A percentile compares a stretch with the other conserved stretches of the same genome.
These are phyloP conservation scores for Tulasnella sp. DNA, from an alignment of 768 basidiomycete species.

Conservation along the genomic window DNA sequence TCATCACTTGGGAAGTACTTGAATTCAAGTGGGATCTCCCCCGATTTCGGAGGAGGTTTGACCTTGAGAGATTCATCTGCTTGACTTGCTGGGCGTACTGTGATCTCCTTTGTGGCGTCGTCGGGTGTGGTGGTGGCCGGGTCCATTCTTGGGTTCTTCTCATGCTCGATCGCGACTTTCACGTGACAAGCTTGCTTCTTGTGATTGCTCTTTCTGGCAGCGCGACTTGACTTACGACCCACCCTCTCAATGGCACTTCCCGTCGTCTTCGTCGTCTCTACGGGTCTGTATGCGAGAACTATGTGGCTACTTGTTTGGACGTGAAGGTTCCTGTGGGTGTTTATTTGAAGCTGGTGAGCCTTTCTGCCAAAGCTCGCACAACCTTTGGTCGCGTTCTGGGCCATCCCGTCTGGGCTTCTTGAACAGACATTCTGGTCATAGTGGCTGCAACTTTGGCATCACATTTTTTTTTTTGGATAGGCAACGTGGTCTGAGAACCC, in stretches of 20 bases:
- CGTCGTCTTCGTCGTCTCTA: neutral
- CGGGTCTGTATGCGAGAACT: no score
- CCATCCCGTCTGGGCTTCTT: neutral
- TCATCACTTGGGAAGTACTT: constrained; percentile 67
- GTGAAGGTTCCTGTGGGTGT: neutral
- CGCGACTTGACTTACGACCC: neutral
- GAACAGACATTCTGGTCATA: neutral
- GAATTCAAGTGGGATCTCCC: constrained; percentile 34
- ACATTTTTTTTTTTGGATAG: neutral
- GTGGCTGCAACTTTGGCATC: neutral
- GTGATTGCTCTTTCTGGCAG: neutral
- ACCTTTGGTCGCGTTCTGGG: neutral
- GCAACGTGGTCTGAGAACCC: neutral
- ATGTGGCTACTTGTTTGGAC: neutral
- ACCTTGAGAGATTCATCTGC: neutral
- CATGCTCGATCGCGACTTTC: neutral
- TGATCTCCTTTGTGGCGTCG: neutral
- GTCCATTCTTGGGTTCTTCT: neutral
- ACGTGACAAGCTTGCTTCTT: neutral
- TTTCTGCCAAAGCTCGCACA: neutral
- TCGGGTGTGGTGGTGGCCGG: neutral
- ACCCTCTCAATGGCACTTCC: neutral
- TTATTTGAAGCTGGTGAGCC: neutral
- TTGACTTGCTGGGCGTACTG: neutral
- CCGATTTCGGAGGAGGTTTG: constrained; percentile 15